A percentile compares a stretch with the other conserved stretches of the same genome.
These are phyloP conservation scores for Testicularia cyperi DNA, from an alignment of 1,284 basidiomycete genomes.

Conservation along the genomic window DNA sequence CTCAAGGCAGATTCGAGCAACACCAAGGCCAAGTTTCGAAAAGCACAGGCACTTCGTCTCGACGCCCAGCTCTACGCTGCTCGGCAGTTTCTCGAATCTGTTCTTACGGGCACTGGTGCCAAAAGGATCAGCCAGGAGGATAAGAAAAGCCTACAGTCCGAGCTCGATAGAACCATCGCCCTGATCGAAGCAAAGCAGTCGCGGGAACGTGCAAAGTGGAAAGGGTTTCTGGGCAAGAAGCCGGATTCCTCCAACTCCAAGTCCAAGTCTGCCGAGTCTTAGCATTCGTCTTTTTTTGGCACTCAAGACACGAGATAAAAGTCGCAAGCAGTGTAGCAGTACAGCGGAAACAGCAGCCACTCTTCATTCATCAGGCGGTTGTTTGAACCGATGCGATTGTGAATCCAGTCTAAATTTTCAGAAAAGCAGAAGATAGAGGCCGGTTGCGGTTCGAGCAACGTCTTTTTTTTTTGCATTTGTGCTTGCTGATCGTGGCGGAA, in stretches of 20 bases:
- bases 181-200: conserved; percentile 12
- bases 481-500: too few relatives aligned
- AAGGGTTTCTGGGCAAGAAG: conserved; percentile 13
- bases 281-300: too few relatives aligned
- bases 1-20: conserved; percentile 11
- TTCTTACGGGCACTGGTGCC: too few relatives aligned
- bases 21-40: conserved; percentile 21
- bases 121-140: neutral
- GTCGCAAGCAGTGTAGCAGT: too few relatives aligned
- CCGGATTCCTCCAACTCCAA: neutral
- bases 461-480: too few relatives aligned
- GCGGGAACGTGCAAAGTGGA: conserved; percentile 13
- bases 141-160: conserved; percentile 2
- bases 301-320: too few relatives aligned
- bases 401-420: too few relatives aligned
- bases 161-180: conserved; percentile 5
- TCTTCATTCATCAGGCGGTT: too few relatives aligned
- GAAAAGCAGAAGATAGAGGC: too few relatives aligned
- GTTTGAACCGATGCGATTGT: too few relatives aligned
- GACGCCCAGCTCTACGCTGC: conserved; percentile 10
- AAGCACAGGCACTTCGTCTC: conserved; percentile 9
- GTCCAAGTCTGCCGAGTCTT: neutral
- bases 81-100: neutral
- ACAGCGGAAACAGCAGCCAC: too few relatives aligned
- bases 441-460: too few relatives aligned